Evolutionary conservation across 108 stramenopile genomes (phyloP).

Genomic region (Chaetoceros muelleri): DNA sequence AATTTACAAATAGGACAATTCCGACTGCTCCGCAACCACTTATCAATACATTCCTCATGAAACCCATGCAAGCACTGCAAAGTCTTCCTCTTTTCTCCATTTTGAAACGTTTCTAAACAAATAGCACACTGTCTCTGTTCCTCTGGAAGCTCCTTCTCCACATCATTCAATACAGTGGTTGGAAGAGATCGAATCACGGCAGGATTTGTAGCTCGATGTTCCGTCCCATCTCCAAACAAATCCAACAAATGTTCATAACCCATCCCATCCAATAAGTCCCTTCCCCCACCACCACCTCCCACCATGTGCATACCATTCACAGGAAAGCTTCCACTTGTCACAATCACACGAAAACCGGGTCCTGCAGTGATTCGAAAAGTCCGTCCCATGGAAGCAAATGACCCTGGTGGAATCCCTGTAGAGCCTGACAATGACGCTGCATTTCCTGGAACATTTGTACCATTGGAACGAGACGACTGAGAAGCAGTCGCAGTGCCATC

Average conservation of each 20-base stretch:
- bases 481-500: neutral
- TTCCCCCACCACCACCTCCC: neutral
- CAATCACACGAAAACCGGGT: neutral
- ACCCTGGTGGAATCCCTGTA: neutral
- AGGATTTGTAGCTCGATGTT: constrained; percentile 43
- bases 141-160: constrained; percentile 26
- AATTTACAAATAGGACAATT: constrained; percentile 70
- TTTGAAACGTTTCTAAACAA: constrained; percentile 75
- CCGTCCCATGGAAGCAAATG: neutral
- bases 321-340: neutral
- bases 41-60: constrained; percentile 72
- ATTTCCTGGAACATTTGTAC: neutral
- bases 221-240: constrained; percentile 54
- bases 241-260: constrained; percentile 45
- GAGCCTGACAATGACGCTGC: neutral
- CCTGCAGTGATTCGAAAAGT: neutral
- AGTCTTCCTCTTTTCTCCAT: constrained; percentile 53
- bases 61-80: constrained; percentile 81
- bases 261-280: constrained; percentile 26
- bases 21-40: constrained; percentile 64
- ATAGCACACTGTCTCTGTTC: constrained; percentile 62
- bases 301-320: neutral
- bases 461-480: constrained; percentile 3
- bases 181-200: constrained; percentile 38
- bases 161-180: constrained; percentile 5